phyloP scores from a whole-genome alignment of 306 rosid species.

The Trichosanthes truncata region DNA sequence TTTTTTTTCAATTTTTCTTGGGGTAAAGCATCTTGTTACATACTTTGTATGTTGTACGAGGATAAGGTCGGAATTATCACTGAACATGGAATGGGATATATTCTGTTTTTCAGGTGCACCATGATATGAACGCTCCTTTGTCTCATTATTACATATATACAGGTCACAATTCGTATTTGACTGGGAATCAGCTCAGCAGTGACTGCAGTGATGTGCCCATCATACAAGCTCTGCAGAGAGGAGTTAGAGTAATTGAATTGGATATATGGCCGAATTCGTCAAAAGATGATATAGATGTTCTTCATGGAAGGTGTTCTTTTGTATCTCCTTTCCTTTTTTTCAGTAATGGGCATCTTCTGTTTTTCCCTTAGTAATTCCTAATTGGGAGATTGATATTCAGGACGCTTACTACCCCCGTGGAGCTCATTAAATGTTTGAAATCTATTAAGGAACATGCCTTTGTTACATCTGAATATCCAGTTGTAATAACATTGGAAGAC shows the following conservation, averaged over 20 bases:
- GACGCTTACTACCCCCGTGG: constrained; percentile 93
- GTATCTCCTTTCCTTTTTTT: not conserved
- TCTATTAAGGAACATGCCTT: constrained; percentile 83
- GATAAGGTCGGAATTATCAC: not conserved
- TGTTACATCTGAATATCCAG: constrained; percentile 73
- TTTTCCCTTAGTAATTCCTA: not conserved
- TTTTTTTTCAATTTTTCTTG: not conserved
- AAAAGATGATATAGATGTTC: constrained; percentile 71
- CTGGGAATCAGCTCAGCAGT: constrained; percentile 97
- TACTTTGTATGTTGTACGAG: too few relatives aligned
- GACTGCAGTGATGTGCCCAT: constrained; percentile 93
- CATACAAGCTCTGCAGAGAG: constrained; percentile 53
- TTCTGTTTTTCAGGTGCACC: constrained; percentile 51
- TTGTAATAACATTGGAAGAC: constrained; percentile 89
- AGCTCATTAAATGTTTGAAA: constrained; percentile 70
- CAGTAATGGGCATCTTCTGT: not conserved
- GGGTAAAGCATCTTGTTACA: not conserved
- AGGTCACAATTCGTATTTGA: constrained; percentile 89
- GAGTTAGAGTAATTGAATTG: constrained; percentile 91
- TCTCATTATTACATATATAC: constrained; percentile 92
- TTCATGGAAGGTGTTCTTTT: constrained; percentile 78
- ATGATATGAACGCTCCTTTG: constrained; percentile 79
- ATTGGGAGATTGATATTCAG: constrained; percentile 24
- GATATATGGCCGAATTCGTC: constrained; percentile 93
- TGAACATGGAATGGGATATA: not conserved